Conservation (phyloP, 2,329 filamentous ascomycete species). For the Tympanopsis confertula region DNA sequence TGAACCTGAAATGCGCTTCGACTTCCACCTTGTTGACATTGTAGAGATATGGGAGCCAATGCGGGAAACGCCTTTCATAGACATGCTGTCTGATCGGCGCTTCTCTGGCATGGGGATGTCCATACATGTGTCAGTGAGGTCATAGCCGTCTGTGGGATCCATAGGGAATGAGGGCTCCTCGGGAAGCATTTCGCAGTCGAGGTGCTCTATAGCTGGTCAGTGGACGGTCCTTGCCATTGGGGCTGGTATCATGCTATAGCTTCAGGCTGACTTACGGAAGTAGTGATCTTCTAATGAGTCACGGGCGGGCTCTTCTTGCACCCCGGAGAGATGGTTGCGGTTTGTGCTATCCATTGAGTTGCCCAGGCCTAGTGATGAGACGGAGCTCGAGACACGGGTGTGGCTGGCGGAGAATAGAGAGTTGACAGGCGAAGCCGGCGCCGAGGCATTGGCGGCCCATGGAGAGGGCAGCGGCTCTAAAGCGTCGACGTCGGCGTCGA, state of each 20-base stretch:
- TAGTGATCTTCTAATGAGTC: neutral
- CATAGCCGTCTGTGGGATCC: neutral
- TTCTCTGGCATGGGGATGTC: neutral
- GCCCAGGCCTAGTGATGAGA: neutral
- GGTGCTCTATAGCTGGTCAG: neutral
- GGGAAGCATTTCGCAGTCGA: neutral
- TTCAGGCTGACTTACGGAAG: neutral
- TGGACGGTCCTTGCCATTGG: neutral
- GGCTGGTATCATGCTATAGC: neutral
- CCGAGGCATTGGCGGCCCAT: neutral
- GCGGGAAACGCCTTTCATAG: neutral
- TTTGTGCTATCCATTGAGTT: slow-evolving; percentile 1
- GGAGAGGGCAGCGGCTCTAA: no score
- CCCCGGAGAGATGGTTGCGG: neutral
- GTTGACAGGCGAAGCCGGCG: neutral
- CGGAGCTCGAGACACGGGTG: slow-evolving; percentile 1
- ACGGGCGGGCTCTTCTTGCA: neutral
- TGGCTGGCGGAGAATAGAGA: slow-evolving; percentile 1
- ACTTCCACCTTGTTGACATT: neutral
- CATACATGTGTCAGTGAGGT: neutral
- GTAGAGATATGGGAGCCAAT: neutral
- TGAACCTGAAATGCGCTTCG: neutral
- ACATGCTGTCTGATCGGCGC: neutral
- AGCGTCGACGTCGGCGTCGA: no score
- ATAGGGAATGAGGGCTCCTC: neutral